Conservation (phyloP, 495 filamentous ascomycete species). For the Pyrenopolyporus hunteri region DNA sequence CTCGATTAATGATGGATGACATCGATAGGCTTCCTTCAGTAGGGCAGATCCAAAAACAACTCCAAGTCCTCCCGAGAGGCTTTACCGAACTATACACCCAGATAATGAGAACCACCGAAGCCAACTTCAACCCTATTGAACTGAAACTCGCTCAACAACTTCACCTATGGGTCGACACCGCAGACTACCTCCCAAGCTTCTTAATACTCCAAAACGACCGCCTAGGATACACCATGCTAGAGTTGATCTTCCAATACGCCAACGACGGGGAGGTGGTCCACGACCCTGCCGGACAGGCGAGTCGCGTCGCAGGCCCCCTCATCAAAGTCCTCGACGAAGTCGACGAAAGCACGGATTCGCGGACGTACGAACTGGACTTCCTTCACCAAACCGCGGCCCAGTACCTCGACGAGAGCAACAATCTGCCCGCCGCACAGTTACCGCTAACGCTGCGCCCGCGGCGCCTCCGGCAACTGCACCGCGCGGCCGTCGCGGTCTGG, state of each 20-base stretch:
- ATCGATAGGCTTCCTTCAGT: slow-evolving; percentile 36
- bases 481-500: slow-evolving; percentile 24
- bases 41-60: slow-evolving; percentile 31
- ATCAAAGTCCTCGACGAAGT: slow-evolving; percentile 2
- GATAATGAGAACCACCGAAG: slow-evolving; percentile 35
- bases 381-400: slow-evolving; percentile 39
- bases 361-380: slow-evolving; percentile 27
- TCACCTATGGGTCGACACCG: slow-evolving; percentile 38
- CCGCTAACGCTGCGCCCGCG: slow-evolving; percentile 17
- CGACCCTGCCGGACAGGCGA: slow-evolving; percentile 23
- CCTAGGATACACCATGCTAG: slow-evolving; percentile 25
- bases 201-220: slow-evolving; percentile 5
- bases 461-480: slow-evolving; percentile 23
- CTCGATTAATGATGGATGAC: slow-evolving; percentile 42
- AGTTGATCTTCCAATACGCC: slow-evolving; percentile 32
- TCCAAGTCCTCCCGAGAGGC: slow-evolving; percentile 31
- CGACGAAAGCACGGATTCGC: slow-evolving; percentile 2
- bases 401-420: slow-evolving; percentile 27
- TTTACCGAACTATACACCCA: slow-evolving; percentile 39
- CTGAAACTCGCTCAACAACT: slow-evolving; percentile 36
- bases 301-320: slow-evolving; percentile 22
- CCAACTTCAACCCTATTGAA: slow-evolving; percentile 28
- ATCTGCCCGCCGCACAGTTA: slow-evolving; percentile 13
- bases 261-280: slow-evolving; percentile 35
- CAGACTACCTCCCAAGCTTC: slow-evolving; percentile 29